These are phyloP conservation scores for Aspergillus saccharolyticus DNA, from an alignment of 495 filamentous ascomycete genomes.

Conservation along the genomic window DNA sequence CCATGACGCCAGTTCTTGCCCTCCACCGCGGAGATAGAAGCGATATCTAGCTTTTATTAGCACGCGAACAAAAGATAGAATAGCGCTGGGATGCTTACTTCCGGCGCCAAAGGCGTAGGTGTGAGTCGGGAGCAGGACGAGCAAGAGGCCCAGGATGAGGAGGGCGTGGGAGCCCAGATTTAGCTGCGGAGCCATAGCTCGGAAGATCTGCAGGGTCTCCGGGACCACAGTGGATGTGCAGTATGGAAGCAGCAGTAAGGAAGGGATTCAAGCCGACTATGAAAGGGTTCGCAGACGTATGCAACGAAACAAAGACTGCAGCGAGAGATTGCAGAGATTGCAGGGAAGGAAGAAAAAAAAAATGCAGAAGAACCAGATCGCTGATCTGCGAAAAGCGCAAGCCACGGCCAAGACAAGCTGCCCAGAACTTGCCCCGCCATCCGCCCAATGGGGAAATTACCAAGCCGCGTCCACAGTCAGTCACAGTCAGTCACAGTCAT, in stretches of 20 bases:
- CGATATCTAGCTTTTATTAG: constrained; percentile 55
- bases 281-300: constrained; percentile 7
- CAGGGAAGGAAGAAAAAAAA: background rate
- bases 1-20: constrained; percentile 97
- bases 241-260: constrained; percentile 5
- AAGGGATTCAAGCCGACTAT: background rate
- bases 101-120: constrained; percentile 83
- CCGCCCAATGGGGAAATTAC: too few species aligned
- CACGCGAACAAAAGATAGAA: background rate
- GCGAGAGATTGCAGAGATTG: background rate
- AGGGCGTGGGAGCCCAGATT: constrained; percentile 31
- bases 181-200: constrained; percentile 27
- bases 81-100: constrained; percentile 37
- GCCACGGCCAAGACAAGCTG: too few species aligned
- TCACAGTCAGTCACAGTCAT: too few species aligned
- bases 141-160: constrained; percentile 57
- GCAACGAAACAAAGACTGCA: constrained; percentile 1
- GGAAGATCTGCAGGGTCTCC: background rate
- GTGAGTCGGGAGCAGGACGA: constrained; percentile 44
- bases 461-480: too few species aligned
- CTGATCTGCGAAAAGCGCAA: background rate
- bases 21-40: constrained; percentile 87
- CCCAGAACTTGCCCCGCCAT: too few species aligned
- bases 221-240: constrained; percentile 4
- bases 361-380: background rate